Conservation (phyloP, 2,329 filamentous ascomycete species). For the Colletotrichum paranaense region DNA sequence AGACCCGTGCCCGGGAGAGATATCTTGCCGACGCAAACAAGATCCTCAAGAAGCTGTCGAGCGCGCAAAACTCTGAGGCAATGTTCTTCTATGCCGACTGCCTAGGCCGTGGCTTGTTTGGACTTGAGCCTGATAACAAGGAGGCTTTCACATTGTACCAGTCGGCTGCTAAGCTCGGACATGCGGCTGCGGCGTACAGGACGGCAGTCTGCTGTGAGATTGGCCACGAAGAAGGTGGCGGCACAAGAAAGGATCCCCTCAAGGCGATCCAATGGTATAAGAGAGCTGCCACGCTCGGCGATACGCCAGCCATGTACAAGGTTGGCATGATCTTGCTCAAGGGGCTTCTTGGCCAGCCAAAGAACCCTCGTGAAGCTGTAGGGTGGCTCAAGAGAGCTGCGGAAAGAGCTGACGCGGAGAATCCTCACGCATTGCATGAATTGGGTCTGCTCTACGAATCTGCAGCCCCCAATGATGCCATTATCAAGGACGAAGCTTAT, state of each 20-base stretch:
- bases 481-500: constrained; percentile 85
- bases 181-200: constrained; percentile 88
- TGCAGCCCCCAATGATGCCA: constrained; percentile 73
- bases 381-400: constrained; percentile 94
- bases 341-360: constrained; percentile 87
- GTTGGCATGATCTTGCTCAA: constrained; percentile 96
- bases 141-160: constrained; percentile 96
- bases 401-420: constrained; percentile 86
- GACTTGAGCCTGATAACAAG: constrained; percentile 84
- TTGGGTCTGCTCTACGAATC: constrained; percentile 76
- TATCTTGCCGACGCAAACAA: constrained; percentile 91
- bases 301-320: constrained; percentile 97
- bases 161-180: constrained; percentile 89
- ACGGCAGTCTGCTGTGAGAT: constrained; percentile 98
- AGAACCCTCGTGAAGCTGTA: constrained; percentile 86
- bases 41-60: constrained; percentile 87
- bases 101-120: constrained; percentile 83
- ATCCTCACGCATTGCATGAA: constrained; percentile 95
- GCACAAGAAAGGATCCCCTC: constrained; percentile 87
- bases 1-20: constrained; percentile 81
- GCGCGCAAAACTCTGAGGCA: constrained; percentile 79
- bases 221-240: constrained; percentile 92
- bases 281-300: constrained; percentile 88
- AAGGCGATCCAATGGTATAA: constrained; percentile 99
- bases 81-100: constrained; percentile 96